These are phyloP conservation scores for Thraustotheca clavata DNA, from an alignment of 352 stramenopile genomes.

Conservation along the genomic window DNA sequence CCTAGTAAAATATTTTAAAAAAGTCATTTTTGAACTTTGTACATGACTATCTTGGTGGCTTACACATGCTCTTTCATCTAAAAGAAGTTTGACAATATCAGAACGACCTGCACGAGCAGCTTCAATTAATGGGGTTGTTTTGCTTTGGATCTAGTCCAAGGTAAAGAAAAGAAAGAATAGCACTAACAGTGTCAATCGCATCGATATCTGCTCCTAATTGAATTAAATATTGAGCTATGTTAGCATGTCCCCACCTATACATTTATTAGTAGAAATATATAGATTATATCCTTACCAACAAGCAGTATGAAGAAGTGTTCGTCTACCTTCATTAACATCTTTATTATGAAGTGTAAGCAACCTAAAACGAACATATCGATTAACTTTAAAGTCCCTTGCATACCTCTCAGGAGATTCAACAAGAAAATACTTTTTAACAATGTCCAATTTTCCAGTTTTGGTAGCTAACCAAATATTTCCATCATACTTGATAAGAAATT, in stretches of 20 bases:
- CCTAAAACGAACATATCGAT: slow-evolving; percentile 16
- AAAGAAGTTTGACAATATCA: slow-evolving; percentile 37
- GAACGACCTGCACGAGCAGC: slow-evolving; percentile 43
- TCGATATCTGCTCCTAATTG: slow-evolving; percentile 38
- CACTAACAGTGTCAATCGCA: slow-evolving; percentile 39
- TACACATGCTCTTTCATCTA: slow-evolving; percentile 36
- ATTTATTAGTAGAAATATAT: neutral
- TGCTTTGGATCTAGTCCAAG: slow-evolving; percentile 29
- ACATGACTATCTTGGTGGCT: slow-evolving; percentile 38
- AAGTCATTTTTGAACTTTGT: slow-evolving; percentile 14
- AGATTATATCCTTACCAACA: slow-evolving; percentile 42
- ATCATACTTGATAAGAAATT: slow-evolving; percentile 42
- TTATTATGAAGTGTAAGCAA: slow-evolving; percentile 39
- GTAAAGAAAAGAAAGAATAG: neutral
- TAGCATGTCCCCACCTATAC: slow-evolving; percentile 29
- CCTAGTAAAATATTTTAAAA: slow-evolving; percentile 20
- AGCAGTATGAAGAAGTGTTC: slow-evolving; percentile 53
- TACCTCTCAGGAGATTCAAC: slow-evolving; percentile 41
- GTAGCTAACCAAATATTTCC: slow-evolving; percentile 53
- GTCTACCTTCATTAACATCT: slow-evolving; percentile 36
- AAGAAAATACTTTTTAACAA: slow-evolving; percentile 52
- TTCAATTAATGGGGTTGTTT: slow-evolving; percentile 50
- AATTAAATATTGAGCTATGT: slow-evolving; percentile 35
- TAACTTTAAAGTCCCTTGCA: neutral
- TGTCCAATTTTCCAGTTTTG: slow-evolving; percentile 31